Evolutionary conservation across 2,329 filamentous ascomycete species (phyloP), one percentile per base, ranked within the genome.

Genomic region (Penicillium sp.): DNA sequence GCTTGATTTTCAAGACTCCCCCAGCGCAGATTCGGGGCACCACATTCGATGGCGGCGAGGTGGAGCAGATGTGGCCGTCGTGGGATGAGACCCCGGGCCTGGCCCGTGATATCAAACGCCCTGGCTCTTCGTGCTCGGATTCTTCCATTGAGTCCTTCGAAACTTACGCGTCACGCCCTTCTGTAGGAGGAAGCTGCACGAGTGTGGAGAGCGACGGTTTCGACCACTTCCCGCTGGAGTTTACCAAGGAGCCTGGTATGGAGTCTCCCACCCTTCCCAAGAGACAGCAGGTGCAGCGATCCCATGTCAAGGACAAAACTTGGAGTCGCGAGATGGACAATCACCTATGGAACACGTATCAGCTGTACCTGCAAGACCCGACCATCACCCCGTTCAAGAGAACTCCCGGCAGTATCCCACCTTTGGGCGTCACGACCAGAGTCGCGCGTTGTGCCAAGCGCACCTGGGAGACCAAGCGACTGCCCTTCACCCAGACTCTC

Each of bases 361-460:
- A 88, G 77, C 80, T 83, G 57, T 89, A 88, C 72, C 78, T 89
- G n/a, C 85, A 87, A 64, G 86, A 89, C 72, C 87, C 87, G 22
- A 86, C 84, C 3, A 83, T 89, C 53, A 89, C 87, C 1, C 87
- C 87, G 0, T 89, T 89, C 80, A 89, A 89, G 71, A 87, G 86
- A 77, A 81, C 88, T 0, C 87, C 87, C 2, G 87, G 87, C 53
- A 86, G 84, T 47, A 81, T 85, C 37, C 87, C 87, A 40, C 87
- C 87, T 12, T 82, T 89, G 56, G 87, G 87, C 19, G 85, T 89
- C 28, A 89, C 87, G 66, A 83, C 87, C 68, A 84, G 86, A 60
- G 86, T 89, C 38, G 85, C 86, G 4, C 81, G 86, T 54, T 83
- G 86, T 72, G 87, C 87, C 35, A 85, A 84, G 71, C 84, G 82